A percentile compares a stretch with the other conserved stretches of the same genome.
These are phyloP conservation scores for Podospora appendiculata DNA, from an alignment of 495 filamentous ascomycete species.

Conservation along the genomic window DNA sequence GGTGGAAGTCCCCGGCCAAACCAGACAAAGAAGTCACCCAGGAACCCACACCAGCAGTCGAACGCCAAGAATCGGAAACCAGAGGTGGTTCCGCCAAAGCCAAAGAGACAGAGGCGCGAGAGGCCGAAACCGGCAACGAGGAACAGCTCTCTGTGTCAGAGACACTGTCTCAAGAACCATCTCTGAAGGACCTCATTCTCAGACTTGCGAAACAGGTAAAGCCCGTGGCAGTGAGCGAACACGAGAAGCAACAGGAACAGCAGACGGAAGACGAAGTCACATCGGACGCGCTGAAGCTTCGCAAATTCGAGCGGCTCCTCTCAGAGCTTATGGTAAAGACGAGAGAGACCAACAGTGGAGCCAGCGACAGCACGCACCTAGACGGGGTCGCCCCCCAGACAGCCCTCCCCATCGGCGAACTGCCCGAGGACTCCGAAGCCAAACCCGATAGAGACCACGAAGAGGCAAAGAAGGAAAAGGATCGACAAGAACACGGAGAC, in stretches of 20 bases:
- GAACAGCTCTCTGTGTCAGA: slow-evolving; percentile 6
- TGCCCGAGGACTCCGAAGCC: too few relatives aligned
- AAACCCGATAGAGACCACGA: not conserved
- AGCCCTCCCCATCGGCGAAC: too few relatives aligned
- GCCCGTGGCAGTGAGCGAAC: not conserved
- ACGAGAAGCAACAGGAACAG: not conserved
- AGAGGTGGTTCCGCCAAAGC: not conserved
- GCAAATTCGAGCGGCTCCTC: slow-evolving; percentile 32
- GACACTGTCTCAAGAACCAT: not conserved
- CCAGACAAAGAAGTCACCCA: too few relatives aligned
- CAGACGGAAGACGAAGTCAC: slow-evolving; percentile 3
- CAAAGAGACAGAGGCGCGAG: not conserved
- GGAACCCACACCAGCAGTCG: too few relatives aligned
- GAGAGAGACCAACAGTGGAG: not conserved
- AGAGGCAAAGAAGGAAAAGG: too few relatives aligned
- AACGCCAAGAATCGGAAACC: too few relatives aligned
- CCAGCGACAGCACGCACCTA: too few relatives aligned
- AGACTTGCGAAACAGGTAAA: slow-evolving; percentile 11
- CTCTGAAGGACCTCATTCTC: slow-evolving; percentile 22
- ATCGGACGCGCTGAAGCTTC: slow-evolving; percentile 22
- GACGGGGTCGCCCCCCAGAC: too few relatives aligned
- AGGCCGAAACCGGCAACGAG: slow-evolving; percentile 7
- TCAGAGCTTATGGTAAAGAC: slow-evolving; percentile 26
- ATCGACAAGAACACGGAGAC: not conserved
- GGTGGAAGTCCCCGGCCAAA: too few relatives aligned